Base-by-base conservation (phyloP, 371 early-diverging fungal genomes). In the Actinomucor elegans region DNA sequence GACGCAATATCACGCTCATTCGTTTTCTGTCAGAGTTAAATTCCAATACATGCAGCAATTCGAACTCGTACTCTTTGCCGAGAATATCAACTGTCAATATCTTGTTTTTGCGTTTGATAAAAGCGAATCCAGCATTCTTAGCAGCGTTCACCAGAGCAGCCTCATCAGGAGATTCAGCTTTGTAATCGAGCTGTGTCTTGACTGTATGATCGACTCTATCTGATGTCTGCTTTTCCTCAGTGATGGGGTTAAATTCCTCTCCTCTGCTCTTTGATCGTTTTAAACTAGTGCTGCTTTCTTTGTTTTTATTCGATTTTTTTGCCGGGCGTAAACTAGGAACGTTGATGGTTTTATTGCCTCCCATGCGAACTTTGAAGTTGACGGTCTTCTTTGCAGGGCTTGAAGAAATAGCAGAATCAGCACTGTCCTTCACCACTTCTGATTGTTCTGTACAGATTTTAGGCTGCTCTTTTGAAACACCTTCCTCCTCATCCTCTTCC, bases 1-100 rank as follows among this genome's bases (percentile, higher is more conserved):
- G 69, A 33, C 84, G 74, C 28, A 94, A 75, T 36, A 98, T 86
- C 1, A 92, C 87, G n/a, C 91, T 88, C 97, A 96, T 97, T 18
- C 97, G 86, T 69, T 97, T 98, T 45, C 98, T 87, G 14, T 91
- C 90, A 0, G 92, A 91, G 70, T 90, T 90, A 69, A 98, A 98
- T 59, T 94, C 95, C 49, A 97, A 66, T 7, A 92, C 80, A 52
- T 92, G 73, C 53, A 98, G 67, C 7, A 94, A 71, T 51, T 86
- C 81, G 67, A 83, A 93, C 4, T 67, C 76, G 46, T 87, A 73
- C 32, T 72, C 67, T 28, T 71, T 64, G 4, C 94, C 94, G 7
- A 89, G 61, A 26, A 90, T 64, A 57, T 90, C 87, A 24, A 90
- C 64, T n/a, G 69, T 76, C 17, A 89, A 26, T 5, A 20, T 41